Conservation (phyloP, 768 basidiomycete genomes). For the Tricholoma sp. region DNA sequence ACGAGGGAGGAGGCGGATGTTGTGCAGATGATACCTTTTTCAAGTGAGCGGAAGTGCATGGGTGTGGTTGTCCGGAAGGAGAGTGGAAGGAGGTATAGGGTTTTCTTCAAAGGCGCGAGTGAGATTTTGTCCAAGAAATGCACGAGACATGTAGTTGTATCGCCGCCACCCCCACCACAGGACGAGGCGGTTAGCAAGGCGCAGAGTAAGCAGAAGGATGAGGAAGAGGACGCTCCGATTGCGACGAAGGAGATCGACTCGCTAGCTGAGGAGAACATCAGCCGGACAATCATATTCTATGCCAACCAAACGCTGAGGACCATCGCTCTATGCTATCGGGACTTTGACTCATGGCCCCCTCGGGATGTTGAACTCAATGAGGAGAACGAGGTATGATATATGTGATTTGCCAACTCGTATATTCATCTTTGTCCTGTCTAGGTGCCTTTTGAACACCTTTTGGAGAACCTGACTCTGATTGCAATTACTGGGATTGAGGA, state of each 20-base stretch:
- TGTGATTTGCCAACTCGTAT: background rate
- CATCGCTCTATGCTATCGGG: conserved; percentile 90
- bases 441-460: conserved; percentile 68
- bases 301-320: conserved; percentile 95
- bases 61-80: conserved; percentile 73
- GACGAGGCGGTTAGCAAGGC: conserved; percentile 12
- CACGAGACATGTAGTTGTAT: conserved; percentile 60
- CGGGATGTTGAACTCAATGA: conserved; percentile 30
- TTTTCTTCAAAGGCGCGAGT: conserved; percentile 90
- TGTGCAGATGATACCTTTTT: conserved; percentile 91
- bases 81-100: conserved; percentile 47
- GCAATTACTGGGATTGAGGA: conserved; percentile 95
- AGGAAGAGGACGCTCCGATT: conserved; percentile 27
- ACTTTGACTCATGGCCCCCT: conserved; percentile 87
- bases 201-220: conserved; percentile 10
- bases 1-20: conserved; percentile 58
- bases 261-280: conserved; percentile 75
- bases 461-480: conserved; percentile 74
- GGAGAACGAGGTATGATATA: conserved; percentile 46
- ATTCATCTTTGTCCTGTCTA: conserved; percentile 21
- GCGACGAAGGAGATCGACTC: conserved; percentile 60
- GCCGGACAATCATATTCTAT: conserved; percentile 94
- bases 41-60: conserved; percentile 92
- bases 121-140: conserved; percentile 87
- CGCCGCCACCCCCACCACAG: conserved; percentile 35